Base-by-base conservation (phyloP, 75 land plant genomes). In the Cryptomeria japonica region DNA sequence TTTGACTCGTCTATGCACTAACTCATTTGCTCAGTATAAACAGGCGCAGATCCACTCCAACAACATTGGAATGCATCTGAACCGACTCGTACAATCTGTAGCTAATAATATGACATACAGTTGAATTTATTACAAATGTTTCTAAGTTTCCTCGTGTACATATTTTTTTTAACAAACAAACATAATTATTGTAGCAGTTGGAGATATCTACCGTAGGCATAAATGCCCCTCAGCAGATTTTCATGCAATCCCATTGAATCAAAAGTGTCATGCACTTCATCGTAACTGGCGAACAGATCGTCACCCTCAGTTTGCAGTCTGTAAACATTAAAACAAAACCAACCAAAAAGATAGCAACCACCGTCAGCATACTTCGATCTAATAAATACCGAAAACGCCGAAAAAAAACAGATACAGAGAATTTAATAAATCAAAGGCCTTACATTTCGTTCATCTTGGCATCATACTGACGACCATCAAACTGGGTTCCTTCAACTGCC, bases 201-300 rank as follows among this genome's bases (percentile, higher is more conserved):
- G n/a, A n/a, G 49, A 31, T 53, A 80, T 7, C 0, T 93, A 96
- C 97, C 97, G 88, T 96, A 96, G 6, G 97, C 97, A 84, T 96
- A 96, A 61, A 96, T 96, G 88, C 97, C 97, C 86, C 98, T 90
- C 77, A 96, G 88, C 37, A 96, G 96, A 70, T 96, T 96, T 82
- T 96, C 97, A 38, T 92, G 93, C 86, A 96, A 88, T 28, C 97
- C 97, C 97, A 96, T 96, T 3, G 90, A 84, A 88, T 96, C 97
- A 87, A 96, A 96, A 76, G 87, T 95, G 7, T 96, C 97, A 90
- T 89, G 87, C 58, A 94, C 95, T 86, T 96, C 97, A 86, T 95
- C 94, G 87, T 93, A 95, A 25, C 90, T 88, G 32, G 96, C 92
- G 47, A 95, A 94, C 84, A 95, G 91, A 47, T 95, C 97, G 38